Conservation (phyloP, 2,329 filamentous ascomycete genomes). For the Nigrospora oryzae region DNA sequence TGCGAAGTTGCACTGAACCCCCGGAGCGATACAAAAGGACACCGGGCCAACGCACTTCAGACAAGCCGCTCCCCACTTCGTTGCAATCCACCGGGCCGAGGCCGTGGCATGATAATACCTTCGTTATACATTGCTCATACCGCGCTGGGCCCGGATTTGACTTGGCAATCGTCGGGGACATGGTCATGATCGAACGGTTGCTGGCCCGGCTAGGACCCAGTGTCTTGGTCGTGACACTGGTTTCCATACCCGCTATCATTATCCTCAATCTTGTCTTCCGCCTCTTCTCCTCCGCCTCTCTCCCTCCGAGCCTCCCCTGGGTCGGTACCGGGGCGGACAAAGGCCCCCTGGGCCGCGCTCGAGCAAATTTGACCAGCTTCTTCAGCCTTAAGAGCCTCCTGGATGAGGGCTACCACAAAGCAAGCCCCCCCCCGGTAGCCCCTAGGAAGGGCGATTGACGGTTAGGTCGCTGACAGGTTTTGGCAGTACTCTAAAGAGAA, state of each 20-base stretch:
- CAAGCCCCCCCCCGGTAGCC: slow-evolving; percentile 1
- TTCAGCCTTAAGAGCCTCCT: slow-evolving; percentile 15
- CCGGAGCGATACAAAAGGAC: too few species aligned
- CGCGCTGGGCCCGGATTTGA: too few species aligned
- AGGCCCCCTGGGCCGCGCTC: slow-evolving; percentile 9
- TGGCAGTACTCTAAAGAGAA: slow-evolving; percentile 20
- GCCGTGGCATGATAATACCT: too few species aligned
- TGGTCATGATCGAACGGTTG: too few species aligned
- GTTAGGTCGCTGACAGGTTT: background rate
- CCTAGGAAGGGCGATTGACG: background rate
- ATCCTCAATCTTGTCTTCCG: slow-evolving; percentile 12
- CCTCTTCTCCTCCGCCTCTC: slow-evolving; percentile 13
- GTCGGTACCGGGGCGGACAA: slow-evolving; percentile 8
- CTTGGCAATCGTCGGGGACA: too few species aligned
- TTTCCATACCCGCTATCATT: slow-evolving; percentile 6
- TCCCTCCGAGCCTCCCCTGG: slow-evolving; percentile 17
- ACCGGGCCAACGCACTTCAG: too few species aligned
- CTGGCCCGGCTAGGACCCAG: too few species aligned
- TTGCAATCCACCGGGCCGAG: too few species aligned
- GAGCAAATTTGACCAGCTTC: slow-evolving; percentile 17
- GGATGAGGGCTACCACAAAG: slow-evolving; percentile 20
- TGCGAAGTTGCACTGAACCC: too few species aligned
- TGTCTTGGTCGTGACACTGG: background rate
- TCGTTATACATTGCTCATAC: too few species aligned
- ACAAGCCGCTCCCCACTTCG: too few species aligned